Evolutionary conservation across 2,329 filamentous ascomycete species (phyloP).

Genomic region (Dothideomycetes sp.): DNA sequence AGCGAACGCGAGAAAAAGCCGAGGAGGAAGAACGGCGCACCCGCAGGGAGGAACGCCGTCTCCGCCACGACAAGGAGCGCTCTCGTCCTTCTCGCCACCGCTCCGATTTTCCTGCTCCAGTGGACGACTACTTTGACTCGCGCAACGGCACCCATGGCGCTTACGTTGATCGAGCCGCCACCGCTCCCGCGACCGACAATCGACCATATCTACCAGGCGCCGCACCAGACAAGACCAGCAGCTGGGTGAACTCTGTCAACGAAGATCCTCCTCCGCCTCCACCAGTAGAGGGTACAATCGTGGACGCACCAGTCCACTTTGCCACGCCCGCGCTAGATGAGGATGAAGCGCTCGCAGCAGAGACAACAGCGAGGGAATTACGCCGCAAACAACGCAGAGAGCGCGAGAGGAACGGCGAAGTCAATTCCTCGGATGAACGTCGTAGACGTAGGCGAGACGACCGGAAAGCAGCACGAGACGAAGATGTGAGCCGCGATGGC

Average conservation of each 20-base stretch:
- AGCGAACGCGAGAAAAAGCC: conserved; percentile 17
- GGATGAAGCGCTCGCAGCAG: conserved; percentile 12
- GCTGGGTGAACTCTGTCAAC: conserved; percentile 36
- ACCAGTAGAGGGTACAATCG: conserved; percentile 34
- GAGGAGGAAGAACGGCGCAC: conserved; percentile 19
- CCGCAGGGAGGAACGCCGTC: conserved; percentile 4
- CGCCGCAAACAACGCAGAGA: conserved; percentile 14
- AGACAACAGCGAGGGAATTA: conserved; percentile 20
- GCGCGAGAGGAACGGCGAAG: conserved; percentile 12
- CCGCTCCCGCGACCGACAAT: conserved; percentile 16
- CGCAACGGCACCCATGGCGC: conserved; percentile 26
- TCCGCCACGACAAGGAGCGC: conserved; percentile 4
- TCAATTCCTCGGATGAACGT: conserved; percentile 11
- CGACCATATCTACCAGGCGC: conserved; percentile 23
- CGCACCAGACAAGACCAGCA: conserved; percentile 36
- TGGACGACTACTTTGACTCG: conserved; percentile 33
- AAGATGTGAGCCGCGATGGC: conserved; percentile 23
- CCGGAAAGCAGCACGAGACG: conserved; percentile 12
- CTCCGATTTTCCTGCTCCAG: conserved; percentile 23
- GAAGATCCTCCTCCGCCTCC: conserved; percentile 35
- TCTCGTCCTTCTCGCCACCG: conserved; percentile 18
- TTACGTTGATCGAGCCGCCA: conserved; percentile 9
- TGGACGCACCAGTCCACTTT: conserved; percentile 27
- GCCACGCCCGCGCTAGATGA: conserved; percentile 14
- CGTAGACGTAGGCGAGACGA: conserved; percentile 13